These are phyloP conservation scores for Neltuma alba DNA, from an alignment of 306 rosid genomes.

Conservation along the genomic window DNA sequence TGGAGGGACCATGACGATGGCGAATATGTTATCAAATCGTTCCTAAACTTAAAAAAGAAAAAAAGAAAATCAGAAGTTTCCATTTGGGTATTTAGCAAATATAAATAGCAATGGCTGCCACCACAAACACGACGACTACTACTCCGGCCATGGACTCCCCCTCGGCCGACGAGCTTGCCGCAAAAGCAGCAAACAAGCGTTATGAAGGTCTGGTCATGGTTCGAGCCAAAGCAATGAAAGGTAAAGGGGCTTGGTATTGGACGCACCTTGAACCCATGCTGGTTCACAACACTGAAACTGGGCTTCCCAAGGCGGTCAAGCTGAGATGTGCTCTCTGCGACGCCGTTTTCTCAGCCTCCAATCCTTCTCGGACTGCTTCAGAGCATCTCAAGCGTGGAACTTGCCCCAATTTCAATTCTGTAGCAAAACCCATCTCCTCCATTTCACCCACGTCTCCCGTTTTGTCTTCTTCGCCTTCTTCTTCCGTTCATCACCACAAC, in stretches of 20 bases:
- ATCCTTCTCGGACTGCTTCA: slow-evolving; percentile 92
- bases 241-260: slow-evolving; percentile 99
- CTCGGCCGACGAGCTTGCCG: slow-evolving; percentile 67
- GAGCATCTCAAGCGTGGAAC: slow-evolving; percentile 96
- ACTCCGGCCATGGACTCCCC: slow-evolving; percentile 43
- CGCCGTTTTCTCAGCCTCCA: slow-evolving; percentile 93
- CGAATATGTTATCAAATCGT: slow-evolving; percentile 10
- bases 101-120: slow-evolving; percentile 69
- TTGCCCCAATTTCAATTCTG: slow-evolving; percentile 82
- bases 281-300: slow-evolving; percentile 70
- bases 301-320: slow-evolving; percentile 83
- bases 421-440: slow-evolving; percentile 72
- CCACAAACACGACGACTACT: slow-evolving; percentile 38
- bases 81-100: slow-evolving; percentile 28
- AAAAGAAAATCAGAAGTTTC: not conserved
- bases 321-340: slow-evolving; percentile 85
- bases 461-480: slow-evolving; percentile 29
- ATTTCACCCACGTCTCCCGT: slow-evolving; percentile 57
- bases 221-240: slow-evolving; percentile 85
- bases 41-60: not conserved
- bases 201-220: slow-evolving; percentile 83
- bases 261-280: slow-evolving; percentile 80
- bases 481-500: slow-evolving; percentile 38
- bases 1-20: slow-evolving; percentile 20
- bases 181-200: slow-evolving; percentile 76